These are phyloP conservation scores for Phytophthora europaea DNA, from an alignment of 352 stramenopile genomes.

Conservation along the genomic window DNA sequence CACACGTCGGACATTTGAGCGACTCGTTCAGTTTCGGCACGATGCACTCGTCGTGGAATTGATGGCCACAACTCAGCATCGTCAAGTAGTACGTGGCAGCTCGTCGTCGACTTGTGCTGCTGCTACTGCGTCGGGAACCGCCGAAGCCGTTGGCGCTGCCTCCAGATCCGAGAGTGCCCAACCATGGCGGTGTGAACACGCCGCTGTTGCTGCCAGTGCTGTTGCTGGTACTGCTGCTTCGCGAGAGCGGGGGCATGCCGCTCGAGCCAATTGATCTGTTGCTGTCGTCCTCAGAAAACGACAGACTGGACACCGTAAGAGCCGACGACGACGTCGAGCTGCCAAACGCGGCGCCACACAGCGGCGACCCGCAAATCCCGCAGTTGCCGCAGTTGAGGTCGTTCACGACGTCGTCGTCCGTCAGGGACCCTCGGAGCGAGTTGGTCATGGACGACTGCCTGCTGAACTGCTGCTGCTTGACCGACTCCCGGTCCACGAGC, in stretches of 20 bases:
- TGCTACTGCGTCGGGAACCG: constrained; percentile 16
- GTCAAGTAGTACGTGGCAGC: constrained; percentile 69
- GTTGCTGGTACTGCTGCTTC: constrained; percentile 30
- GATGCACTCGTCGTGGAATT: constrained; percentile 90
- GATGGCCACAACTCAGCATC: constrained; percentile 77
- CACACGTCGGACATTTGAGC: constrained; percentile 73
- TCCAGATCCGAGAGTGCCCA: constrained; percentile 16
- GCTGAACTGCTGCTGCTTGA: constrained; percentile 8
- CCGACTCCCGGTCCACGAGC: constrained; percentile 7
- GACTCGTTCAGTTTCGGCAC: constrained; percentile 81
- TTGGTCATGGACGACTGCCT: constrained; percentile 31
- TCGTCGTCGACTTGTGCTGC: constrained; percentile 33
- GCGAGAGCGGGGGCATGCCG: constrained; percentile 3
- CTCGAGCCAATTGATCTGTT: constrained; percentile 12
- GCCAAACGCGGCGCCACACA: constrained; percentile 58
- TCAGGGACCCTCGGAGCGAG: constrained; percentile 28
- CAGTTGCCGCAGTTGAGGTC: constrained; percentile 29
- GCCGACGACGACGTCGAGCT: constrained; percentile 31
- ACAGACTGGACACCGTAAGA: constrained; percentile 23
- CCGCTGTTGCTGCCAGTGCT: constrained; percentile 19
- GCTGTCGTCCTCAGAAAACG: constrained; percentile 45
- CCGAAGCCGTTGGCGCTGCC: constrained; percentile 25
- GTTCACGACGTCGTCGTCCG: constrained; percentile 43
- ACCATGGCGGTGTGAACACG: constrained; percentile 27
- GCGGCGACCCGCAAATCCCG: constrained; percentile 55